Percentiles rank a stretch among this genome's conserved stretches.
Conservation (phyloP, 129 eudicot species). For the Centaurea solstitialis region DNA sequence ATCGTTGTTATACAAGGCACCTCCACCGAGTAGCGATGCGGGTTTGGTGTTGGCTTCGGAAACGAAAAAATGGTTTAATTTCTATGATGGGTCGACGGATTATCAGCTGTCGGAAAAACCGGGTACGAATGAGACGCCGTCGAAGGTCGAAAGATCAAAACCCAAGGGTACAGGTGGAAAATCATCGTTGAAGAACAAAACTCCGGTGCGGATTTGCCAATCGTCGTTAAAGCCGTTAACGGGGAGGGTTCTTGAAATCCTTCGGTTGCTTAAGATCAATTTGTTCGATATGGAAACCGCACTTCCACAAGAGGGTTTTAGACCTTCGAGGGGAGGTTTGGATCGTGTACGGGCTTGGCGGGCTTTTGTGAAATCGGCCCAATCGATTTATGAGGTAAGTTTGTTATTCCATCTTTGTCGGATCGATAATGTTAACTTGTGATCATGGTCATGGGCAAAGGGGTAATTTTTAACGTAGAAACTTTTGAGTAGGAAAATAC, state of each 20-base stretch:
- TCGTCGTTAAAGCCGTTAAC: conserved; percentile 65
- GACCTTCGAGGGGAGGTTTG: conserved; percentile 50
- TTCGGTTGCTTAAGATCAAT: conserved; percentile 67
- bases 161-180: conserved; percentile 38
- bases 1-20: conserved; percentile 40
- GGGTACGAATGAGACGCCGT: conserved; percentile 36
- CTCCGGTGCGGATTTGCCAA: conserved; percentile 48
- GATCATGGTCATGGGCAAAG: no score
- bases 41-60: conserved; percentile 30
- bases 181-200: conserved; percentile 36
- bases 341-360: conserved; percentile 80
- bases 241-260: conserved; percentile 66
- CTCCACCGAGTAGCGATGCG: conserved; percentile 45
- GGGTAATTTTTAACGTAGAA: no score
- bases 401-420: not conserved
- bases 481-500: no score
- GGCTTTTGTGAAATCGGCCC: conserved; percentile 78
- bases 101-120: conserved; percentile 29
- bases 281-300: conserved; percentile 95
- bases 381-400: conserved; percentile 80
- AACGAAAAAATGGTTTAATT: conserved; percentile 27
- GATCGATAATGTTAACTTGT: no score
- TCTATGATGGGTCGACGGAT: conserved; percentile 22
- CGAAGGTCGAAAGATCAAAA: conserved; percentile 36
- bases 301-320: conserved; percentile 72